Evolutionary conservation across 83 land plant species (phyloP).

Genomic region (Picea abies): DNA sequence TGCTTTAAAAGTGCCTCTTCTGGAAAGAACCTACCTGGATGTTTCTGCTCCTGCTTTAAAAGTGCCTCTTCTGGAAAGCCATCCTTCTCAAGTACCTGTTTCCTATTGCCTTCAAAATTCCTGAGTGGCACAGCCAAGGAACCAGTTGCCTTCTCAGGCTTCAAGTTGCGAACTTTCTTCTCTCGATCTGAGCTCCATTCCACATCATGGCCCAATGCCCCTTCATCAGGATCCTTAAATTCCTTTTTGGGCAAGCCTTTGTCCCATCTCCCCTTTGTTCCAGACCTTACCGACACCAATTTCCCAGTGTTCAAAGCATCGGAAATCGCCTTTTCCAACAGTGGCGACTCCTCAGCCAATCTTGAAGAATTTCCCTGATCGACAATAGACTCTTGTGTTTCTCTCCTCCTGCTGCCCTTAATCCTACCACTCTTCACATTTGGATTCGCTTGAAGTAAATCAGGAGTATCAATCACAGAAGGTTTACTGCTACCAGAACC

Average conservation of each 20-base stretch:
- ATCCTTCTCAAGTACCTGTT: background rate
- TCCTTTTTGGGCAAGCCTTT: conserved; percentile 10
- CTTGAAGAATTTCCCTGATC: conserved; percentile 2
- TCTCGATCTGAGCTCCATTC: background rate
- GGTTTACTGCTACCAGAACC: background rate
- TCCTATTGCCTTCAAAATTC: conserved; percentile 7
- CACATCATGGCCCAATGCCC: background rate
- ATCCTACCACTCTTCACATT: conserved; percentile 5
- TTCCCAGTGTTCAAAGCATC: background rate
- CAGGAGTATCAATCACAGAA: background rate
- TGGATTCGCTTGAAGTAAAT: background rate
- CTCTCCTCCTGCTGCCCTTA: conserved; percentile 6
- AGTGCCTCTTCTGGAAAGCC: background rate
- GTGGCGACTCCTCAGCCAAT: background rate
- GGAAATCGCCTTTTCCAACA: background rate
- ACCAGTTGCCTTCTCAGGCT: conserved; percentile 2
- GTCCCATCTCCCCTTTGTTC: conserved; percentile 11
- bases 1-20: background rate
- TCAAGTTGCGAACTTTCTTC: background rate
- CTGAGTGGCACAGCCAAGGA: background rate
- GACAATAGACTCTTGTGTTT: background rate
- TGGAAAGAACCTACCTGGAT: background rate
- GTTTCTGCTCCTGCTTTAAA: conserved; percentile 6
- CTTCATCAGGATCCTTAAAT: conserved; percentile 1
- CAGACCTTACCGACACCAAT: background rate